These are phyloP conservation scores for Acacia confusa DNA, from an alignment of 306 rosid species.

Conservation along the genomic window DNA sequence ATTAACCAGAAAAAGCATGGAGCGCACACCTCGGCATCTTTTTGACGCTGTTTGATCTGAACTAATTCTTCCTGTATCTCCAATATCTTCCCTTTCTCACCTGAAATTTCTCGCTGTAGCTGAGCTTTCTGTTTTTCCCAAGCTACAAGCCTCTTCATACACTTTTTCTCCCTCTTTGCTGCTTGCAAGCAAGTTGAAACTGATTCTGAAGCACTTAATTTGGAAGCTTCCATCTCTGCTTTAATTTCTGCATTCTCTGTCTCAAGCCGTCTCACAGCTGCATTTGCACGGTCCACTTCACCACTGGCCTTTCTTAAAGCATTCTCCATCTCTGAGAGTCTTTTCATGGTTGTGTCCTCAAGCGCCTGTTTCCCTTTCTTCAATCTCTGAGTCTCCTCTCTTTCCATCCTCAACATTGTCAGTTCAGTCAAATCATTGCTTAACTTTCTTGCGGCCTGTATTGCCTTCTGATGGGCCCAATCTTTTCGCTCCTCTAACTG, in stretches of 20 bases:
- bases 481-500: slow-evolving; percentile 86
- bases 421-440: slow-evolving; percentile 85
- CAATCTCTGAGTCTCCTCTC: slow-evolving; percentile 90
- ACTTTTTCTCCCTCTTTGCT: slow-evolving; percentile 88
- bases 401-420: slow-evolving; percentile 81
- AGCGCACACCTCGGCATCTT: slow-evolving; percentile 78
- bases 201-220: slow-evolving; percentile 92
- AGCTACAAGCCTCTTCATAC: slow-evolving; percentile 75
- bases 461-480: slow-evolving; percentile 95
- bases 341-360: slow-evolving; percentile 90
- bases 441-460: slow-evolving; percentile 93
- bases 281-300: slow-evolving; percentile 92
- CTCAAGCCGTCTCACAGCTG: slow-evolving; percentile 82
- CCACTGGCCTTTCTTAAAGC: slow-evolving; percentile 90
- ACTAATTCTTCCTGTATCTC: slow-evolving; percentile 56
- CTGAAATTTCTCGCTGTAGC: slow-evolving; percentile 73
- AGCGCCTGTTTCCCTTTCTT: slow-evolving; percentile 86
- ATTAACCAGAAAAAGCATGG: background rate
- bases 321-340: slow-evolving; percentile 92
- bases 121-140: slow-evolving; percentile 95
- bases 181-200: slow-evolving; percentile 77
- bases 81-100: slow-evolving; percentile 66
- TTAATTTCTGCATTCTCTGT: slow-evolving; percentile 89
- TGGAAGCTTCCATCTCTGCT: slow-evolving; percentile 99
- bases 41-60: slow-evolving; percentile 58